Conservation (phyloP, 2,329 filamentous ascomycete genomes). For the Penicillium sp. region DNA sequence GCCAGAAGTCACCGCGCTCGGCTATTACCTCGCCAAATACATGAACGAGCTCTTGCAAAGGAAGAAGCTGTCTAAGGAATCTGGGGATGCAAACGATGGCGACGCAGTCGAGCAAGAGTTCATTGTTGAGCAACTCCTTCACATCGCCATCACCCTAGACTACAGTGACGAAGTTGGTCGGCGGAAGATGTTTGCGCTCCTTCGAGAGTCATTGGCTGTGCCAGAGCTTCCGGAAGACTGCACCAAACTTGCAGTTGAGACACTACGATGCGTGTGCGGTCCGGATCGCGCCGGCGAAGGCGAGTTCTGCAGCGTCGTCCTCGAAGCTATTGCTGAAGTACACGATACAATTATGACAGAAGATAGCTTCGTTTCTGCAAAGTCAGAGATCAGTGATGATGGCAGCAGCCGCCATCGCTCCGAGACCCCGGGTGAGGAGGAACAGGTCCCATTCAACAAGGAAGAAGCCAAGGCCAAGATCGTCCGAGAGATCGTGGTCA, state of each 20-base stretch:
- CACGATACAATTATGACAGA: conserved; percentile 83
- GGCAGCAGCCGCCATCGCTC: conserved; percentile 51
- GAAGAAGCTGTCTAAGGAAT: conserved; percentile 38
- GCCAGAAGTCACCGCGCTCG: conserved; percentile 88
- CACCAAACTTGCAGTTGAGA: conserved; percentile 82
- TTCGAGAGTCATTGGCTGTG: conserved; percentile 81
- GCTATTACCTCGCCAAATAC: conserved; percentile 81
- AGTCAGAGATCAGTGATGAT: conserved; percentile 75
- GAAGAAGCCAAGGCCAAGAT: conserved; percentile 67
- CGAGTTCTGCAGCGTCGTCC: conserved; percentile 58
- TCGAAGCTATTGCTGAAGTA: conserved; percentile 94
- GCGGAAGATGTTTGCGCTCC: conserved; percentile 90
- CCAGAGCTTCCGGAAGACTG: conserved; percentile 88
- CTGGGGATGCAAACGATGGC: conserved; percentile 70
- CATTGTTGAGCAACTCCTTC: conserved; percentile 89
- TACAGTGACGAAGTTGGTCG: conserved; percentile 97
- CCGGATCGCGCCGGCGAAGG: conserved; percentile 50
- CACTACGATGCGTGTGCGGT: conserved; percentile 79
- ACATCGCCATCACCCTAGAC: conserved; percentile 88
- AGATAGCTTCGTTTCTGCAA: conserved; percentile 91
- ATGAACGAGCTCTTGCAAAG: conserved; percentile 54
- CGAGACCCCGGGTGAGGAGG: conserved; percentile 52
- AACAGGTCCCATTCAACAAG: conserved; percentile 54
- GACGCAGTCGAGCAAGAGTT: conserved; percentile 91
- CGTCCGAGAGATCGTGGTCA: conserved; percentile 87